These are phyloP conservation scores for Nakaseomyces bracarensis DNA, from an alignment of 1,139 yeast species.

Conservation along the genomic window DNA sequence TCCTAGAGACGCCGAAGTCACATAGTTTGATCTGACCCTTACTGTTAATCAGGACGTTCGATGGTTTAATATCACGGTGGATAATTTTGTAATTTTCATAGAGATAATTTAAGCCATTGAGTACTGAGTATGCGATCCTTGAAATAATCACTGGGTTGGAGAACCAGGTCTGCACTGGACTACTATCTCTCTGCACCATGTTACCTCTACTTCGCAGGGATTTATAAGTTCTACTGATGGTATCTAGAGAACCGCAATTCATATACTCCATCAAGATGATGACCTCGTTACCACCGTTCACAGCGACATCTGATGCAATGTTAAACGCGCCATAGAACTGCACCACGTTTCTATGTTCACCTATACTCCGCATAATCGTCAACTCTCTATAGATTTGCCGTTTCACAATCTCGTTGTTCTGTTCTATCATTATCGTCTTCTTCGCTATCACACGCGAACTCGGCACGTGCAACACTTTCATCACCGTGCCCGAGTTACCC, in stretches of 20 bases:
- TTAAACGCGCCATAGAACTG: slow-evolving; percentile 84
- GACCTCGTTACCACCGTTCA: slow-evolving; percentile 30
- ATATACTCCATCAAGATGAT: slow-evolving; percentile 90
- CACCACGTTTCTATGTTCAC: slow-evolving; percentile 66
- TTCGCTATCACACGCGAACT: slow-evolving; percentile 86
- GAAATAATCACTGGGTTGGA: slow-evolving; percentile 60
- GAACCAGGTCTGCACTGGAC: slow-evolving; percentile 38
- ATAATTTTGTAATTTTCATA: slow-evolving; percentile 78
- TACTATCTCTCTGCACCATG: neutral
- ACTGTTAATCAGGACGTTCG: slow-evolving; percentile 73
- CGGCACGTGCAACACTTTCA: slow-evolving; percentile 82
- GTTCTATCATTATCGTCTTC: slow-evolving; percentile 79
- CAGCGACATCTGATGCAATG: slow-evolving; percentile 11
- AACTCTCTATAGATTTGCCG: slow-evolving; percentile 84
- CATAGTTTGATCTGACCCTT: slow-evolving; percentile 76
- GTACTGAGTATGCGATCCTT: slow-evolving; percentile 66
- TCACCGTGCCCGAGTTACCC: slow-evolving; percentile 91
- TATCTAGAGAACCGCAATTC: slow-evolving; percentile 89
- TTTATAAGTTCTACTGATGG: slow-evolving; percentile 44
- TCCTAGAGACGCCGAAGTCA: slow-evolving; percentile 92
- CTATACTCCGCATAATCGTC: slow-evolving; percentile 85
- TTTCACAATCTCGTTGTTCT: slow-evolving; percentile 62
- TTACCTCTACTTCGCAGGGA: slow-evolving; percentile 2
- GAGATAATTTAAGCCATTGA: slow-evolving; percentile 73
- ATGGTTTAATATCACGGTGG: slow-evolving; percentile 89